phyloP scores from a whole-genome alignment of 495 filamentous ascomycete species.

The Trypethelium eluteriae region DNA sequence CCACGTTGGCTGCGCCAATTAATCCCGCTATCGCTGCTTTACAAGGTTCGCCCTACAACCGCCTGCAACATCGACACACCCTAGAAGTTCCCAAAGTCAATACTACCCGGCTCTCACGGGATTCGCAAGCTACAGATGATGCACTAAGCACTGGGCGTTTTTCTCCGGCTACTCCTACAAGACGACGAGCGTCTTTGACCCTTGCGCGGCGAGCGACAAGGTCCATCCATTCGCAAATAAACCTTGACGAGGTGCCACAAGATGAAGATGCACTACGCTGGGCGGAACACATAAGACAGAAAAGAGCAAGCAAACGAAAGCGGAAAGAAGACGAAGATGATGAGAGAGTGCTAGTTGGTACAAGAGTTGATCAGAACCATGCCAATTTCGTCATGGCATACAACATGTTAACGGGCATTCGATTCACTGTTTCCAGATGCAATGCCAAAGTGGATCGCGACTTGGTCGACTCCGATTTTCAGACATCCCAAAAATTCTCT shows the following conservation, averaged over 20 bases:
- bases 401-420: slow-evolving; percentile 99
- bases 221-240: slow-evolving; percentile 74
- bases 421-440: slow-evolving; percentile 89
- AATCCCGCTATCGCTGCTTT: slow-evolving; percentile 34
- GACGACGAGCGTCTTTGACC: slow-evolving; percentile 71
- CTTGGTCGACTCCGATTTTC: slow-evolving; percentile 82
- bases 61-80: slow-evolving; percentile 77
- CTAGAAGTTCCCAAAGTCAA: slow-evolving; percentile 70
- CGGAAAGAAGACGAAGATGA: slow-evolving; percentile 86
- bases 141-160: slow-evolving; percentile 68
- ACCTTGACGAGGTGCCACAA: slow-evolving; percentile 71
- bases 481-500: slow-evolving; percentile 89
- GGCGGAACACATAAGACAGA: slow-evolving; percentile 87
- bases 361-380: slow-evolving; percentile 94
- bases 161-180: slow-evolving; percentile 60
- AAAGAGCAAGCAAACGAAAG: slow-evolving; percentile 72
- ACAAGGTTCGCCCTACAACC: slow-evolving; percentile 29
- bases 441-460: slow-evolving; percentile 93
- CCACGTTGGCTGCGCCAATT: slow-evolving; percentile 40
- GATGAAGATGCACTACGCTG: slow-evolving; percentile 88
- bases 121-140: slow-evolving; percentile 51
- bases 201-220: slow-evolving; percentile 73
- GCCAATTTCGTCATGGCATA: slow-evolving; percentile 98
- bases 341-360: slow-evolving; percentile 85
- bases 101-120: slow-evolving; percentile 49